Evolutionary conservation across 306 rosid genomes (phyloP).

Genomic region (Biancaea sappan): DNA sequence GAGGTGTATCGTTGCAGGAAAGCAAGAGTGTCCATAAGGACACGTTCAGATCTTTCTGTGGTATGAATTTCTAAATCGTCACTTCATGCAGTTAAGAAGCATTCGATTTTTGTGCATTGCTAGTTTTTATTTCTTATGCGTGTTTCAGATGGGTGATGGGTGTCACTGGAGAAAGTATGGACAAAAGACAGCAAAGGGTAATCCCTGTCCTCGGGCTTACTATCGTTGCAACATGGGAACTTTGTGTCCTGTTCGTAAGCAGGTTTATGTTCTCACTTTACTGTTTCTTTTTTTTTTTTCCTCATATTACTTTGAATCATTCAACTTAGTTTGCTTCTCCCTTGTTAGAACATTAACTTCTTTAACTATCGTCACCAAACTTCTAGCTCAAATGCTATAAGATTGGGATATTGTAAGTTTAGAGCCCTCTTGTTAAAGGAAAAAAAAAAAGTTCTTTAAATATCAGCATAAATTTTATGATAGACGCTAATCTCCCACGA

Average conservation of each 20-base stretch:
- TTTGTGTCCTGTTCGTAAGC: conserved; percentile 59
- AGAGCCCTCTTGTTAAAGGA: too few species aligned
- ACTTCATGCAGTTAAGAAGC: not conserved
- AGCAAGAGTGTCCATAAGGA: conserved; percentile 54
- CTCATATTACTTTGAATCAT: not conserved
- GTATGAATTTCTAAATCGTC: conserved; percentile 28
- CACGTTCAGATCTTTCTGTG: conserved; percentile 46
- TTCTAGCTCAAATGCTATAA: too few species aligned
- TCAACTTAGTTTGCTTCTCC: not conserved
- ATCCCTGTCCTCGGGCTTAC: conserved; percentile 57
- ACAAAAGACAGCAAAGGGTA: conserved; percentile 53
- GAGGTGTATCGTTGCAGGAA: conserved; percentile 33
- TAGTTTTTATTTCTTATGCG: not conserved
- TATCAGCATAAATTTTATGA: too few species aligned
- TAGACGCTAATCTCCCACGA: too few species aligned
- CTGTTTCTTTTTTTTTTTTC: not conserved
- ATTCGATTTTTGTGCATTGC: not conserved
- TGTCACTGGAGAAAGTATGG: conserved; percentile 66
- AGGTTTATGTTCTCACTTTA: conserved; percentile 27
- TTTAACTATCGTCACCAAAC: not conserved
- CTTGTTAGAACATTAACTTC: not conserved
- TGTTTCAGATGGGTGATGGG: conserved; percentile 52
- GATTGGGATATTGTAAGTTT: too few species aligned
- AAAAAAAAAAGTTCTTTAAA: too few species aligned
- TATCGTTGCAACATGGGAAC: conserved; percentile 54